Evolutionary conservation across 345 rosid species (phyloP), one percentile per base, ranked within the genome.

Genomic region (Citrus mangshanensis): DNA sequence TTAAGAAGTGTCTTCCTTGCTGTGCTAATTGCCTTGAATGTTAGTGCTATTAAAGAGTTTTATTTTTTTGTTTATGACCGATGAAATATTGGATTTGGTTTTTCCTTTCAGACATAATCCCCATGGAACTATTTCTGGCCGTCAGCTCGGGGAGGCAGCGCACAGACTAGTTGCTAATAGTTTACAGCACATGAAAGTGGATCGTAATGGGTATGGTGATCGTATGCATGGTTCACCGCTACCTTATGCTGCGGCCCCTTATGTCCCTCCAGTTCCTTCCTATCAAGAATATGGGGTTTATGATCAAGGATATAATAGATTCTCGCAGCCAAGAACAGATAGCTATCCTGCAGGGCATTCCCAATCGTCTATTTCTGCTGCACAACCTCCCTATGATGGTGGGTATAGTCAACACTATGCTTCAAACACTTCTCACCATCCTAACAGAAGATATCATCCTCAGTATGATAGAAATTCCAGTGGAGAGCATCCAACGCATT

Each of bases 111-210:
- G 99, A 93, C 86, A 74, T 73, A 91, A 91, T 76, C 94, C 86
- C 19, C 84, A 84, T 14, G 90, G 90, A 77, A 72, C 87, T 72
- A 71, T 89, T 64, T 86, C 93, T 62, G 91, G 95, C 25, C 84
- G 63, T 67, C 90, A 88, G 84, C 95, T 94, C 40, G 93, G 92
- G 81, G 89, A 89, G 35, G 95, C 88, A 79, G 90, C 98, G 3
- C 93, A 90, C 78, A 88, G 91, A 51, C 92, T 94, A 58, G 84
- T 94, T 74, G 77, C 81, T 70, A 89, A 90, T 77, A 91, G 93
- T 77, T 86, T 94, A 80, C 95, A 84, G 30, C n/a, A 54, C 22
- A 22, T 70, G 75, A 86, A 84, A 76, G 76, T 55, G 38, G 86
- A 81, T 65, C 74, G 55, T 72, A 81, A 79, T 37, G 82, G 83